These are phyloP conservation scores for Micractinium conductrix DNA, from an alignment of 139 green algal genomes.

Conservation along the genomic window DNA sequence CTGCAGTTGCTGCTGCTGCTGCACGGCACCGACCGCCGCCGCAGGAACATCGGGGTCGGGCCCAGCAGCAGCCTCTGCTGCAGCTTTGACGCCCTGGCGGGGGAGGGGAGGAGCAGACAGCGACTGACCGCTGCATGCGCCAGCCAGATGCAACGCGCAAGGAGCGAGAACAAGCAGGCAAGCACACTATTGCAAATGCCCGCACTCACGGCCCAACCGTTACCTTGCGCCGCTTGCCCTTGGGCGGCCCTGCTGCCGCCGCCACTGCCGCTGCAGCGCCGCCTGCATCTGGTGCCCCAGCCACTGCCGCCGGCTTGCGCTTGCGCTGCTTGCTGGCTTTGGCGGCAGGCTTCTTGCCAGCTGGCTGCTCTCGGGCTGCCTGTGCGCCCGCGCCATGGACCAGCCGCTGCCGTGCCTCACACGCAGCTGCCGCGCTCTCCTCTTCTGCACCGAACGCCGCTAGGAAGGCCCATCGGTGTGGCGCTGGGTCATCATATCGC, in stretches of 20 bases:
- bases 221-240: constrained; percentile 15
- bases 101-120: no score
- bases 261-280: not conserved
- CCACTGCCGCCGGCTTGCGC: constrained; percentile 16
- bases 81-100: constrained; percentile 5
- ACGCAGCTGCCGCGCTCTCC: not conserved
- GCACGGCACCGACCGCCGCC: no score
- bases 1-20: no score
- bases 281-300: not conserved
- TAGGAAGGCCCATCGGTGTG: constrained; percentile 32
- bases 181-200: no score
- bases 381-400: not conserved
- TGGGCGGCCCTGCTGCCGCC: not conserved
- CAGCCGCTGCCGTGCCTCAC: no score
- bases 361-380: not conserved
- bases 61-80: no score
- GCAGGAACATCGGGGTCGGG: no score
- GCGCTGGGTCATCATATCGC: not conserved
- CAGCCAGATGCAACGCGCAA: no score
- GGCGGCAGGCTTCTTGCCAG: constrained; percentile 27
- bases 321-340: constrained; percentile 28
- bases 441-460: not conserved
- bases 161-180: no score
- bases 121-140: no score
- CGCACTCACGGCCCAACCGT: no score